Conservation (phyloP, 257 asterid species). For the Perilla frutescens region DNA sequence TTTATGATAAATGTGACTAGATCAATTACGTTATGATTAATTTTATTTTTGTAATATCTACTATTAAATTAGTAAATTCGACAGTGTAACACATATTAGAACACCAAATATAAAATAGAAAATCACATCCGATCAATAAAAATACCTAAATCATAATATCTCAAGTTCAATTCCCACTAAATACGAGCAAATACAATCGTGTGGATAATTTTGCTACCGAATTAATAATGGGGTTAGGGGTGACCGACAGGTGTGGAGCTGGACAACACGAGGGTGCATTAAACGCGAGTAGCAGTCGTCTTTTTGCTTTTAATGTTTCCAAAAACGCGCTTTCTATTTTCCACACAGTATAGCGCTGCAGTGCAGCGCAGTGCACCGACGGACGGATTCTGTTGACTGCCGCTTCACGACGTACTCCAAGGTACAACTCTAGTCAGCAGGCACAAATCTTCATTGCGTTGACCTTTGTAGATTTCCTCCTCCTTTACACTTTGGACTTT, state of each 20-base stretch:
- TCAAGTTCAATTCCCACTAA: no score
- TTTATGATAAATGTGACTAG: no score
- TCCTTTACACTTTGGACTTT: slow-evolving; percentile 18
- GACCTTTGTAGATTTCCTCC: slow-evolving; percentile 28
- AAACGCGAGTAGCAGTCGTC: neutral
- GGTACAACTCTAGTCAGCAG: slow-evolving; percentile 25
- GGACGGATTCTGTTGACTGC: neutral
- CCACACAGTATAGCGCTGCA: slow-evolving; percentile 25
- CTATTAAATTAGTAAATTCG: no score
- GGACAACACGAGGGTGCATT: slow-evolving; percentile 45
- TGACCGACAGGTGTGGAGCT: slow-evolving; percentile 44
- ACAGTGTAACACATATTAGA: no score
- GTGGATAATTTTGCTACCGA: no score
- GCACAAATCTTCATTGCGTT: slow-evolving; percentile 11
- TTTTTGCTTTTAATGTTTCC: neutral
- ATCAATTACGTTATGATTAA: no score
- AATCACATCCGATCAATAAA: no score
- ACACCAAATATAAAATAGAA: no score
- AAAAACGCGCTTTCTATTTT: slow-evolving; percentile 41
- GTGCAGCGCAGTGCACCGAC: slow-evolving; percentile 32
- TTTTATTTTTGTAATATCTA: no score
- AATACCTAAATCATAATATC: no score
- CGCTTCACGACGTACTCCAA: slow-evolving; percentile 15
- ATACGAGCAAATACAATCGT: no score
- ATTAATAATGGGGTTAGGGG: neutral